Evolutionary conservation across 1,139 yeast species (phyloP).

Genomic region (Suhomyces guaymorum): DNA sequence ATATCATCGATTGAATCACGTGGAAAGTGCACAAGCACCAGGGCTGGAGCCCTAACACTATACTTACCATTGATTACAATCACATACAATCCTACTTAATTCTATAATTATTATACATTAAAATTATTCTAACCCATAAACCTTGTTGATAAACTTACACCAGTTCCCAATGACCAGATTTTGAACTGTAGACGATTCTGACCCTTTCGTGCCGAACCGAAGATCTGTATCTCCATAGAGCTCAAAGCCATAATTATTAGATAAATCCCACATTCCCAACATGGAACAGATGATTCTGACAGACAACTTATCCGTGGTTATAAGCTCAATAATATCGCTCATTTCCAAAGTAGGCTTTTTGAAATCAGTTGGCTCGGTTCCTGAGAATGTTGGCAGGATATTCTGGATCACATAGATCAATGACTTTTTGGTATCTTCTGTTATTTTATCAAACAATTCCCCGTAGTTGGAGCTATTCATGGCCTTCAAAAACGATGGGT

Average conservation of each 20-base stretch:
- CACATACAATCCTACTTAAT: no score
- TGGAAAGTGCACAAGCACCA: neutral
- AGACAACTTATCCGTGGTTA: conserved; percentile 25
- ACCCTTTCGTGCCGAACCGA: neutral
- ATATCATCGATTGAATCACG: conserved; percentile 3
- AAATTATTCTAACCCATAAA: conserved; percentile 25
- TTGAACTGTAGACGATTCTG: neutral
- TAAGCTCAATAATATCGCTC: conserved; percentile 18
- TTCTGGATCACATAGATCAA: conserved; percentile 23
- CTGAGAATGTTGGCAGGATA: conserved; percentile 19
- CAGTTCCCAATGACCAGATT: conserved; percentile 14
- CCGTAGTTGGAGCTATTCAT: conserved; percentile 12
- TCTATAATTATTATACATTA: no score
- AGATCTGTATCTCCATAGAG: conserved; percentile 9
- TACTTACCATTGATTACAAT: neutral
- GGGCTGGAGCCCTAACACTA: conserved; percentile 15
- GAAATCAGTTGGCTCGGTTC: neutral
- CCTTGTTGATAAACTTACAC: conserved; percentile 21
- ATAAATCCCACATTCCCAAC: conserved; percentile 37
- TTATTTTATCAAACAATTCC: conserved; percentile 6
- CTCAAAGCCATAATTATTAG: conserved; percentile 22
- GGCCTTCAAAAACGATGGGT: neutral
- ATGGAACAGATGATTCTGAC: conserved; percentile 33
- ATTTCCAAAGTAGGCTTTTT: conserved; percentile 12
- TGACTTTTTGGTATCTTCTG: conserved; percentile 15